A percentile compares a stretch with the other conserved stretches of the same genome.
phyloP scores from a whole-genome alignment of 768 basidiomycete species.

The Hebeloma cylindrosporum region DNA sequence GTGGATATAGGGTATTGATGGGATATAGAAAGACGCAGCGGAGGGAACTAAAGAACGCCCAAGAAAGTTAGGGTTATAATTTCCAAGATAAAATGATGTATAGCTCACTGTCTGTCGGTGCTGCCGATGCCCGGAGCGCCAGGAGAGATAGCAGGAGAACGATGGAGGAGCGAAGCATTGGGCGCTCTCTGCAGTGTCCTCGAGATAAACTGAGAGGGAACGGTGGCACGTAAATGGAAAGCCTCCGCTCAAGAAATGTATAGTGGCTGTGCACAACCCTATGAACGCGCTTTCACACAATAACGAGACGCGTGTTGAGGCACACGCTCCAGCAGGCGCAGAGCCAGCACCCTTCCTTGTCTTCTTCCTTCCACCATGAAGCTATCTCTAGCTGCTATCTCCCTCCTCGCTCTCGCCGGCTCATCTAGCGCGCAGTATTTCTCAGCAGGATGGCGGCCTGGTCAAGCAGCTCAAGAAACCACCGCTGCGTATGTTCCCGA shows the following conservation, averaged over 20 bases:
- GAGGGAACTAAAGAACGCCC: constrained; percentile 53
- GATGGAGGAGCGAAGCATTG: constrained; percentile 16
- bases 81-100: neutral
- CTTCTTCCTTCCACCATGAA: constrained; percentile 49
- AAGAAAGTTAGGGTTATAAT: constrained; percentile 3
- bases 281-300: constrained; percentile 21
- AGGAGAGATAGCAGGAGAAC: constrained; percentile 16
- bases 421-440: constrained; percentile 67
- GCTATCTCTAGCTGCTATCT: constrained; percentile 35
- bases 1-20: constrained; percentile 71
- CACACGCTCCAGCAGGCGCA: constrained; percentile 18
- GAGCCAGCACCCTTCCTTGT: constrained; percentile 12
- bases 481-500: constrained; percentile 22
- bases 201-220: neutral
- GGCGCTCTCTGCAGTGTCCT: neutral
- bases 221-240: constrained; percentile 11
- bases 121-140: constrained; percentile 18
- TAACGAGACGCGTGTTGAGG: constrained; percentile 21
- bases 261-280: constrained; percentile 18
- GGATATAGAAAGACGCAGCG: constrained; percentile 83
- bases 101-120: constrained; percentile 39
- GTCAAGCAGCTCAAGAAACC: constrained; percentile 48
- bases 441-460: constrained; percentile 80
- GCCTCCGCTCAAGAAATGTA: constrained; percentile 5
- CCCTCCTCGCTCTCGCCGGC: constrained; percentile 35